Base-by-base conservation (phyloP, 2,329 filamentous ascomycete genomes). In the Microcyclosporella mali region DNA sequence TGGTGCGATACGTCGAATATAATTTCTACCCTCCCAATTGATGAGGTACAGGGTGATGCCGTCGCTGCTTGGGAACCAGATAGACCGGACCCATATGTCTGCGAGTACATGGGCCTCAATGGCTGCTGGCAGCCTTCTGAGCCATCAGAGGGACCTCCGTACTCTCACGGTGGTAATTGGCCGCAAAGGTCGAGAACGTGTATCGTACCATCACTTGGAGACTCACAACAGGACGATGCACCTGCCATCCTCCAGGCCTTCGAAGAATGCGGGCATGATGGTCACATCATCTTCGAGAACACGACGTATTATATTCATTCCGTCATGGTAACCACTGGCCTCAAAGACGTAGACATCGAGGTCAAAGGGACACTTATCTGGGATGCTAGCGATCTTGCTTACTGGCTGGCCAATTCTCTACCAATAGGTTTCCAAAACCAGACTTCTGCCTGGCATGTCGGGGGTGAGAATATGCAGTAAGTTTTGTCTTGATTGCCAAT, bases 371-470 rank as follows among this genome's bases (percentile, higher is more conserved):
- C 65, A 6, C 62, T 74, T 6, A 53, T 74, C 43, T 69, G 64
- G 66, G 53, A 59, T 40, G 63, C 59, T 0, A 54, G 68, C 40
- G 21, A 25, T 9, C 68, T 76, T 8, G 47, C 61, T 6, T 77
- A 77, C 56, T 78, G 74, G 74, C 66, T 74, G 1, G 65, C 65
- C 6, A 63, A 73, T 25, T 74, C 72, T 3, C 66, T 77, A 50
- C 66, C 70, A 0, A 65, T 78, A 9, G 72, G 70, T 2, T 78
- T 74, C 54, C 74, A 78, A 56, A 76, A 78, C 49, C 74, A 77
- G 50, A 71, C 68, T 14, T 72, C 72, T 0, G 74, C 72, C 1
- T 78, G 73, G 72, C 61, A 71, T 43, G 69, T 79, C 46, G 75
- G 76, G 11, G 78, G 78, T 7, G 61, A 72, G 12, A 69, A 71